Percentiles rank a stretch among this genome's conserved stretches.
phyloP scores from a whole-genome alignment of 176 grass and related monocot species.

The Zea luxurians region DNA sequence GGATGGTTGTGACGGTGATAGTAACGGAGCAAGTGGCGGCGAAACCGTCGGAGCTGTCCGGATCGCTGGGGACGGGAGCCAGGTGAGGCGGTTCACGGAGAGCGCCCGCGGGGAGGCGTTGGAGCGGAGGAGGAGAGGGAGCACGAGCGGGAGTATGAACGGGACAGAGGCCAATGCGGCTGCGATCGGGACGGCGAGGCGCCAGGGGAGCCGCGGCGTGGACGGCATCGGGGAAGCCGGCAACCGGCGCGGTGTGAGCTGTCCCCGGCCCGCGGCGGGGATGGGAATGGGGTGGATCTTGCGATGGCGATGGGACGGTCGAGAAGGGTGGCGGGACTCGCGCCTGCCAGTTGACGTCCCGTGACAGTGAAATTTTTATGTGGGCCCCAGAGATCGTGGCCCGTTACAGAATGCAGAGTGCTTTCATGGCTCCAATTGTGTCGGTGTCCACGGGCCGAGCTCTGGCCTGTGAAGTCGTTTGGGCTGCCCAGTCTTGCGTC shows the following conservation, averaged over 20 bases:
- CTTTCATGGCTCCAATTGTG: no score
- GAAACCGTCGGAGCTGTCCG: neutral
- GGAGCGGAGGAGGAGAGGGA: constrained; percentile 39
- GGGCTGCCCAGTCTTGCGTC: no score
- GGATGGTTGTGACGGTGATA: neutral
- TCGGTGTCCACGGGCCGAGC: no score
- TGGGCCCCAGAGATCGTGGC: no score
- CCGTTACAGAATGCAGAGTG: no score
- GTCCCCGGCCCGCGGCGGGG: neutral
- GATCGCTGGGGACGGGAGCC: constrained; percentile 20
- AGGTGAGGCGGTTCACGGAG: constrained; percentile 33
- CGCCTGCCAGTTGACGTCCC: no score
- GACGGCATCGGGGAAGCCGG: constrained; percentile 24
- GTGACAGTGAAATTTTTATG: no score
- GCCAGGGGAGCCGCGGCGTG: constrained; percentile 33
- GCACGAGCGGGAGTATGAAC: constrained; percentile 50
- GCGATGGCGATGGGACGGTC: no score
- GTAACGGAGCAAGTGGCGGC: neutral
- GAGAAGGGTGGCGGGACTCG: no score
- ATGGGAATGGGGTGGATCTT: no score
- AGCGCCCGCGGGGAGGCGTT: neutral
- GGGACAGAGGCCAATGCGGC: constrained; percentile 50
- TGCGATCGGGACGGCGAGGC: constrained; percentile 36
- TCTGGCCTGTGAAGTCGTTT: no score
- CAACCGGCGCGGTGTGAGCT: neutral